Conservation (phyloP, 2,329 filamentous ascomycete species). For the Calcarisporium arbuscula region DNA sequence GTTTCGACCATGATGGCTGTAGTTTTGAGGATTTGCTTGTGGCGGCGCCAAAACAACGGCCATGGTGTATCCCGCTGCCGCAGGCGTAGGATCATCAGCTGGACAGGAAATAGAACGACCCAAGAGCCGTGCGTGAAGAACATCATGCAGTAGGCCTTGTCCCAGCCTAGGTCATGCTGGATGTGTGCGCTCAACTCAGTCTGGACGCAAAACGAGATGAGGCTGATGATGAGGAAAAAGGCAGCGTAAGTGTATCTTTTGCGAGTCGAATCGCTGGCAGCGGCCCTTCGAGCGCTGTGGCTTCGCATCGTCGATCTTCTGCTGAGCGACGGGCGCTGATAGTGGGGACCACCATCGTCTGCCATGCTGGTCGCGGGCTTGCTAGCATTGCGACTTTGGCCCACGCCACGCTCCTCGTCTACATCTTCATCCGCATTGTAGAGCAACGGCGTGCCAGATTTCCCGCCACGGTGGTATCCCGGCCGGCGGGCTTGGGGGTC, state of each 20-base stretch:
- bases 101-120: slow-evolving; percentile 80
- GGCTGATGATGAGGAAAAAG: slow-evolving; percentile 73
- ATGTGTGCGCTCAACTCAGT: slow-evolving; percentile 95
- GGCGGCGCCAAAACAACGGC: slow-evolving; percentile 73
- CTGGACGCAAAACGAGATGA: slow-evolving; percentile 87
- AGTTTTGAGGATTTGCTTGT: slow-evolving; percentile 43
- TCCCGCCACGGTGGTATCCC: slow-evolving; percentile 7
- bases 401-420: slow-evolving; percentile 17
- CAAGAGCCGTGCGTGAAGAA: slow-evolving; percentile 96
- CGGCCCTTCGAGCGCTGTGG: slow-evolving; percentile 56
- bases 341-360: slow-evolving; percentile 18
- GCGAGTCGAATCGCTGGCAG: slow-evolving; percentile 44
- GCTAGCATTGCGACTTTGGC: slow-evolving; percentile 11
- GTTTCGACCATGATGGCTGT: slow-evolving; percentile 78
- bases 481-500: slow-evolving; percentile 9
- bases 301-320: slow-evolving; percentile 66
- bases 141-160: slow-evolving; percentile 99
- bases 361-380: slow-evolving; percentile 15
- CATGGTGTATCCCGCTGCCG: slow-evolving; percentile 76
- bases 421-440: slow-evolving; percentile 11
- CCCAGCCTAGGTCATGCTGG: slow-evolving; percentile 85
- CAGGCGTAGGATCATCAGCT: slow-evolving; percentile 72
- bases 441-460: slow-evolving; percentile 14
- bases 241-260: slow-evolving; percentile 83
- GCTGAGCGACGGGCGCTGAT: slow-evolving; percentile 22